phyloP scores from a whole-genome alignment of 2,329 filamentous ascomycete species.

The Ophiosphaerella korrae region DNA sequence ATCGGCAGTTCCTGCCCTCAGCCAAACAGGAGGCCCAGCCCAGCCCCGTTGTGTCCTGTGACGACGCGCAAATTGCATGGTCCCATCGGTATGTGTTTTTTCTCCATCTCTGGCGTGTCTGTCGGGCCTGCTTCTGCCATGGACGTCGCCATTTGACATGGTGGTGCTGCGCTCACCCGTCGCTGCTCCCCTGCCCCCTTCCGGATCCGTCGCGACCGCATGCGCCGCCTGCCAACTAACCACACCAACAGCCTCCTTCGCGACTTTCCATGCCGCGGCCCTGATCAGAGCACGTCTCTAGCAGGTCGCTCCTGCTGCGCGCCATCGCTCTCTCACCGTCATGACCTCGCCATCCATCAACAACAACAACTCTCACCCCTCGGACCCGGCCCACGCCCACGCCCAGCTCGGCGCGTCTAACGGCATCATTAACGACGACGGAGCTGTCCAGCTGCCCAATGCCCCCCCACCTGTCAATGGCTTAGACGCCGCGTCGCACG shows the following conservation, averaged over 20 bases:
- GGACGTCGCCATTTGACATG: constrained; percentile 12
- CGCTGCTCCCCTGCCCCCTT: constrained; percentile 30
- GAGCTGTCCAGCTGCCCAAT: constrained; percentile 42
- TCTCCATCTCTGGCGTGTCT: constrained; percentile 5
- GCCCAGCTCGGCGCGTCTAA: constrained; percentile 42
- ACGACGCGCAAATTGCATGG: constrained; percentile 48
- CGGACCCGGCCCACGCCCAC: constrained; percentile 29
- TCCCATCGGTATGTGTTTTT: constrained; percentile 44
- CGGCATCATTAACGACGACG: constrained; percentile 32
- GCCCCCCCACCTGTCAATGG: constrained; percentile 31
- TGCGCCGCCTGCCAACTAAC: constrained; percentile 31
- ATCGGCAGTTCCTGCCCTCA: constrained; percentile 46
- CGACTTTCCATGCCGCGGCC: constrained; percentile 34
- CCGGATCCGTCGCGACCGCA: constrained; percentile 26
- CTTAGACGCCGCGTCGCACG: constrained; percentile 32
- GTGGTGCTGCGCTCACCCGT: constrained; percentile 23
- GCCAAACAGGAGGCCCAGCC: constrained; percentile 44
- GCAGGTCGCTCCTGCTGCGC: constrained; percentile 37
- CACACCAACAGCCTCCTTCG: constrained; percentile 21
- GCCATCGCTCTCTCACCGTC: constrained; percentile 25
- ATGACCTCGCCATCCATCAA: constrained; percentile 45
- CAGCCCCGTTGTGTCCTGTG: constrained; percentile 44
- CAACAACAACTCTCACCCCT: constrained; percentile 30
- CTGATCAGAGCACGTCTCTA: constrained; percentile 36
- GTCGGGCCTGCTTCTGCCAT: constrained; percentile 14